Conservation (phyloP, 192 early-diverging fungal genomes). For the Gonapodya sp. region DNA sequence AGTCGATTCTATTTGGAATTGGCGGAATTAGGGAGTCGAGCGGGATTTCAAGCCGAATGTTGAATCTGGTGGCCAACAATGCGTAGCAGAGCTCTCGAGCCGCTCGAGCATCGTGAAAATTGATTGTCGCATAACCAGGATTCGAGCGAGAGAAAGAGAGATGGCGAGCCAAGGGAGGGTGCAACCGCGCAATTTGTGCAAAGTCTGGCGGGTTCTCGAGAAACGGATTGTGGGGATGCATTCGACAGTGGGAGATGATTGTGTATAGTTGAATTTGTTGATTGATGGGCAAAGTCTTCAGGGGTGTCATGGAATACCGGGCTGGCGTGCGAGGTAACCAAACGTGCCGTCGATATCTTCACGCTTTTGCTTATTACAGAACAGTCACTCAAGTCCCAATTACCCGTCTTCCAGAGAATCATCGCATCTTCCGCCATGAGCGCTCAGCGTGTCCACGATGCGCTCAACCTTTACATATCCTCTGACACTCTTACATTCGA, state of each 20-base stretch:
- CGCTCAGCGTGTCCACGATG: not conserved
- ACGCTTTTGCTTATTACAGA: too few relatives aligned
- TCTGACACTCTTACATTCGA: constrained; percentile 45
- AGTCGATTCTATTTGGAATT: constrained; percentile 16
- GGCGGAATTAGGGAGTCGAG: constrained; percentile 18
- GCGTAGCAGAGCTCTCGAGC: constrained; percentile 9
- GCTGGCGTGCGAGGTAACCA: too few relatives aligned
- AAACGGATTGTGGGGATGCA: not conserved
- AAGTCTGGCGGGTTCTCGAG: not conserved
- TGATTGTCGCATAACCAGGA: not conserved
- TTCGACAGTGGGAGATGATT: too few relatives aligned
- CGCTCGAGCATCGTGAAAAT: not conserved
- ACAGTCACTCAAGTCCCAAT: too few relatives aligned
- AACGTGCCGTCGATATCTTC: too few relatives aligned
- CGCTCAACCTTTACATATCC: constrained; percentile 32
- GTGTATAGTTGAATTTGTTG: too few relatives aligned
- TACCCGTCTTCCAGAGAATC: too few relatives aligned
- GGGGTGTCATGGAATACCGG: too few relatives aligned
- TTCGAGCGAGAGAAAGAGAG: not conserved
- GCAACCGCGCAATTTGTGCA: not conserved
- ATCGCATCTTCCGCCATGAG: not conserved
- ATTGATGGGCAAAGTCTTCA: too few relatives aligned
- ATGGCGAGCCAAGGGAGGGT: not conserved
- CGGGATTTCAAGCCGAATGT: constrained; percentile 15
- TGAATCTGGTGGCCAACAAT: not conserved